Evolutionary conservation across 2,329 filamentous ascomycete genomes (phyloP).

Genomic region (Fusarium sp.): DNA sequence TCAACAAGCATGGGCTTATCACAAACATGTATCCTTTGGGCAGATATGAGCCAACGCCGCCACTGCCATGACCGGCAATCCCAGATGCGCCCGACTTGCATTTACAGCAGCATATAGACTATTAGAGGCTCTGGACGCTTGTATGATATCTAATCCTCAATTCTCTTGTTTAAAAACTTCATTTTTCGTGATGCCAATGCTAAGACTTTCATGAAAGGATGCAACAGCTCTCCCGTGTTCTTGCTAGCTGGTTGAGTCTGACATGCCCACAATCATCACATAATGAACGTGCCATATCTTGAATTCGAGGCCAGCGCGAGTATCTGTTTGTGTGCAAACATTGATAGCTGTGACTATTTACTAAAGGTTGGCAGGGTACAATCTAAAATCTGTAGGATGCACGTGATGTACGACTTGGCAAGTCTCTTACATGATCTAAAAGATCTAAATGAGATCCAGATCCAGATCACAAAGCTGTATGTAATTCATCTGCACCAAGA

Average conservation of each 20-base stretch:
- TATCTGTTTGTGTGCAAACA: background rate
- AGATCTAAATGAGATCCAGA: constrained; percentile 6
- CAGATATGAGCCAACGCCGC: constrained; percentile 19
- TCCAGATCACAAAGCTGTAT: constrained; percentile 6
- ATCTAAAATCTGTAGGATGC: background rate
- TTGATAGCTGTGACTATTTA: background rate
- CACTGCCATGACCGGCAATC: background rate
- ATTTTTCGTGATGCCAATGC: background rate
- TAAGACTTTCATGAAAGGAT: background rate
- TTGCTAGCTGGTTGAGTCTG: background rate
- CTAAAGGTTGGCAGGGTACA: background rate
- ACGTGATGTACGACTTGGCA: background rate
- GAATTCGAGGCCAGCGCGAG: background rate
- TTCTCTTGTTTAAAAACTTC: constrained; percentile 25
- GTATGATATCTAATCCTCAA: constrained; percentile 43
- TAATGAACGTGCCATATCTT: background rate
- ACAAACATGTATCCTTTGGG: constrained; percentile 5
- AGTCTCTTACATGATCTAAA: background rate
- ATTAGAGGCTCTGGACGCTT: constrained; percentile 40
- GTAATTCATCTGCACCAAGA: background rate
- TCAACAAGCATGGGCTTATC: constrained; percentile 11
- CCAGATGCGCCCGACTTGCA: constrained; percentile 15
- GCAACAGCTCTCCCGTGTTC: background rate
- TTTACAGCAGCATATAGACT: constrained; percentile 39
- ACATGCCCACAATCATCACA: background rate